phyloP scores from a whole-genome alignment of 352 stramenopile species.

The Pythium diclinum region DNA sequence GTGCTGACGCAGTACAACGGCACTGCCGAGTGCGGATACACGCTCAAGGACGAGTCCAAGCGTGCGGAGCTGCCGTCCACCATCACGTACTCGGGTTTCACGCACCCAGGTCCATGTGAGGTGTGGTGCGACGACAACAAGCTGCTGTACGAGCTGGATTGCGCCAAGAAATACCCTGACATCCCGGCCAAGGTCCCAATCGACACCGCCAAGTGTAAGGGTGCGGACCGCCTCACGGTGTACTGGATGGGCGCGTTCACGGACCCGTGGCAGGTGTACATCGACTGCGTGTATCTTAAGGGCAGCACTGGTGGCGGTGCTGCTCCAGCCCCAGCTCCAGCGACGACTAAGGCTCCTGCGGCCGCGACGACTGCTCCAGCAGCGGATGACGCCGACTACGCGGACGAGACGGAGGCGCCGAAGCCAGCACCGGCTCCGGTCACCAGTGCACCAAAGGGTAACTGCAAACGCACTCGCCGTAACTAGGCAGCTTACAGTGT shows the following conservation, averaged over 20 bases:
- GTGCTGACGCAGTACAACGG: conserved; percentile 25
- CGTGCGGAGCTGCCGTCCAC: conserved; percentile 31
- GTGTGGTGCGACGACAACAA: conserved; percentile 55
- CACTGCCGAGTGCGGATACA: conserved; percentile 37
- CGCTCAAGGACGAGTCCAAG: conserved; percentile 37
- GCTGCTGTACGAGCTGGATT: conserved; percentile 47
- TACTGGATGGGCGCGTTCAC: conserved; percentile 60
- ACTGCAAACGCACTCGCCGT: conserved; percentile 17
- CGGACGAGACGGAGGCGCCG: conserved; percentile 1
- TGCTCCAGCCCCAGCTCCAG: conserved; percentile 1
- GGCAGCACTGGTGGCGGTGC: conserved; percentile 15
- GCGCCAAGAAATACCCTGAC: conserved; percentile 33
- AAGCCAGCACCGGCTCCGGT: conserved; percentile 7
- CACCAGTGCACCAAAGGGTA: conserved; percentile 15
- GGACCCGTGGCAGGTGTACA: conserved; percentile 58
- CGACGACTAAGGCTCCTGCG: background rate
- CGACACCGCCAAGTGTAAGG: conserved; percentile 39
- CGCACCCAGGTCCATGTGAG: conserved; percentile 55
- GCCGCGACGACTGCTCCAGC: conserved; percentile 6
- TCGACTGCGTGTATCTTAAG: conserved; percentile 49
- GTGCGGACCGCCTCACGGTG: conserved; percentile 39
- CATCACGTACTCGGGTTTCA: conserved; percentile 46
- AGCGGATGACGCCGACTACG: conserved; percentile 1
- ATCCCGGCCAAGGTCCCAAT: conserved; percentile 32
- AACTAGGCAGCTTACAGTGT: no score